phyloP scores from a whole-genome alignment of 2,329 filamentous ascomycete species.

The Xylaria hypoxylon region DNA sequence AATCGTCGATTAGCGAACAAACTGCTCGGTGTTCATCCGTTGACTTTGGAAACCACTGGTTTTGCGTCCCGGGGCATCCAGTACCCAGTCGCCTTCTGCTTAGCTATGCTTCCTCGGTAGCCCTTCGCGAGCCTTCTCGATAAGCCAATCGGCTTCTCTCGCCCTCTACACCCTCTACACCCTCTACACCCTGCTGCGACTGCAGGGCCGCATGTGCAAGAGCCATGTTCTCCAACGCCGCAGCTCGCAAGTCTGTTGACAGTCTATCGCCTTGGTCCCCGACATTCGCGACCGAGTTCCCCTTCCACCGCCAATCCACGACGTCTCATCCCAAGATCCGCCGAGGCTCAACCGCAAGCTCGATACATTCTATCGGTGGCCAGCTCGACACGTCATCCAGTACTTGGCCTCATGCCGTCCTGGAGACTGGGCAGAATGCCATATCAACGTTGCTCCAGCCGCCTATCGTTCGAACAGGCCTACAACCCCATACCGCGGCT shows the following conservation, averaged over 20 bases:
- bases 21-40: constrained; percentile 1
- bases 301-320: constrained; percentile 66
- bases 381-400: constrained; percentile 75
- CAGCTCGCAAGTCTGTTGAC: constrained; percentile 73
- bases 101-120: constrained; percentile 65
- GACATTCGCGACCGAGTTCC: constrained; percentile 65
- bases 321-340: constrained; percentile 65
- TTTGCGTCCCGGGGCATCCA: constrained; percentile 23
- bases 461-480: constrained; percentile 87
- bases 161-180: constrained; percentile 41
- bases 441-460: constrained; percentile 95
- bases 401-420: constrained; percentile 66
- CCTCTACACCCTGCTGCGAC: constrained; percentile 26
- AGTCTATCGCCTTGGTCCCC: constrained; percentile 69
- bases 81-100: constrained; percentile 23
- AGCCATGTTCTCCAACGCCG: constrained; percentile 70
- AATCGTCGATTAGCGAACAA: constrained; percentile 10
- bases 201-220: constrained; percentile 24
- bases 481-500: constrained; percentile 81
- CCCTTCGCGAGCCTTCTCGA: constrained; percentile 52
- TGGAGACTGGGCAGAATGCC: constrained; percentile 88
- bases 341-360: constrained; percentile 87
- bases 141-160: constrained; percentile 53
- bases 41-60: neutral
- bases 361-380: constrained; percentile 88